phyloP scores from a whole-genome alignment of 371 early-diverging fungal species.

The Mucor saturninus region DNA sequence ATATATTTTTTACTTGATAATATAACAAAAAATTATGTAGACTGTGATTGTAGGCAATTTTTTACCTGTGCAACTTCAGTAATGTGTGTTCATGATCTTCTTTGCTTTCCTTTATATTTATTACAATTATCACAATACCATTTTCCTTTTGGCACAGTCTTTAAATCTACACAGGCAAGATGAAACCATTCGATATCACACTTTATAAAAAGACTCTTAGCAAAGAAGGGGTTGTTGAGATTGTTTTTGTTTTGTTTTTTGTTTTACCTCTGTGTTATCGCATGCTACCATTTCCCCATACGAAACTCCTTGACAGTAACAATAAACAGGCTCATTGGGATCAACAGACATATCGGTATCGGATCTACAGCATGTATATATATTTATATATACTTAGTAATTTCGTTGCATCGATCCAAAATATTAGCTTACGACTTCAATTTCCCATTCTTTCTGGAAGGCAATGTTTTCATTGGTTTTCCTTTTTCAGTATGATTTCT shows the following conservation, averaged over 20 bases:
- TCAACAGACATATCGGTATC: constrained; percentile 81
- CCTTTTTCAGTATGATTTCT: constrained; percentile 17
- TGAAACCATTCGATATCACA: constrained; percentile 97
- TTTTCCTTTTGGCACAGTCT: constrained; percentile 83
- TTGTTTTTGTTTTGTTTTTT: background rate
- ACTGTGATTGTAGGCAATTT: constrained; percentile 87
- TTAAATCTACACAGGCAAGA: constrained; percentile 88
- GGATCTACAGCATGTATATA: constrained; percentile 6
- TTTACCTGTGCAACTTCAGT: constrained; percentile 64
- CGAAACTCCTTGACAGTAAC: constrained; percentile 94
- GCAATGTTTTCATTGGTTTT: constrained; percentile 23
- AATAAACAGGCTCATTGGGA: constrained; percentile 95
- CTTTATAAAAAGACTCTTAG: constrained; percentile 33
- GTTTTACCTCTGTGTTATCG: constrained; percentile 87
- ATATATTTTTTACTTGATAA: background rate
- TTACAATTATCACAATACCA: constrained; percentile 91
- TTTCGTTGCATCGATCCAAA: background rate
- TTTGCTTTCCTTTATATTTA: constrained; percentile 27
- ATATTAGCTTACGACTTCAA: constrained; percentile 19
- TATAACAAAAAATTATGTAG: constrained; percentile 25
- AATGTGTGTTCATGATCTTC: constrained; percentile 14
- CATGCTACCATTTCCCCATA: constrained; percentile 98
- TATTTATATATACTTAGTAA: background rate
- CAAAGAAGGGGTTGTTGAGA: background rate
- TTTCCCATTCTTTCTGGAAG: constrained; percentile 25